Evolutionary conservation across 2,329 filamentous ascomycete species (phyloP), one percentile per base, ranked within the genome.

Genomic region (Colletotrichum theobromicola): DNA sequence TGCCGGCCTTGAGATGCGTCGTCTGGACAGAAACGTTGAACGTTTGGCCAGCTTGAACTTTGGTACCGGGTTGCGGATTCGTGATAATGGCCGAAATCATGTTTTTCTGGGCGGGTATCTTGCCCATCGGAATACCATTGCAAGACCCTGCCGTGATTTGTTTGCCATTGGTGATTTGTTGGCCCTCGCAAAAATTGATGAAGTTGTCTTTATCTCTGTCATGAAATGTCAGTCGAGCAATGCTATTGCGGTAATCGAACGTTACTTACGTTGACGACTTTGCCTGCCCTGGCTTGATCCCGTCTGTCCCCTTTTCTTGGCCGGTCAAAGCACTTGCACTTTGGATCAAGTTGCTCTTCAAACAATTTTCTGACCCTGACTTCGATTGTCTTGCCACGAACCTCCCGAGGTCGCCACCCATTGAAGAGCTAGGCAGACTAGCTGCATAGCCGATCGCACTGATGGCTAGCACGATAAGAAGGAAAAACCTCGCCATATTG

Each of bases 61-160:
- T 80, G 24, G 87, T 80, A 30, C 83, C 83, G 15, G 87, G 83
- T 53, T 81, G 77, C 1, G 90, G 90, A 77, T 78, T 84, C 26
- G 83, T 82, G 77, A 91, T 88, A 65, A 90, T 85, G 34, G 88
- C 82, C n/a, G 89, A 89, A 65, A 90, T 82, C 90, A 91, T 91
- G 76, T 88, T 86, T 70, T 78, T 78, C 21, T 83, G 80, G 10
- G 85, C 82, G 10, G 90, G 90, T 70, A 91, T 88, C 60, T 88
- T 85, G 75, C 89, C 89, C 88, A 91, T 90, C n/a, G 87, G 87
- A 70, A 91, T 88, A 74, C 88, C 87, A 79, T 90, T 91, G 82
- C 90, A 91, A 58, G 89, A 90, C 12, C 89, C 89, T 1, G 75
- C 79, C 50, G 83, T 81, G 75, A 85, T 81, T 77, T 91, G 89